phyloP scores from a whole-genome alignment of 2,329 filamentous ascomycete species.

The Paraphoma chrysanthemicola region DNA sequence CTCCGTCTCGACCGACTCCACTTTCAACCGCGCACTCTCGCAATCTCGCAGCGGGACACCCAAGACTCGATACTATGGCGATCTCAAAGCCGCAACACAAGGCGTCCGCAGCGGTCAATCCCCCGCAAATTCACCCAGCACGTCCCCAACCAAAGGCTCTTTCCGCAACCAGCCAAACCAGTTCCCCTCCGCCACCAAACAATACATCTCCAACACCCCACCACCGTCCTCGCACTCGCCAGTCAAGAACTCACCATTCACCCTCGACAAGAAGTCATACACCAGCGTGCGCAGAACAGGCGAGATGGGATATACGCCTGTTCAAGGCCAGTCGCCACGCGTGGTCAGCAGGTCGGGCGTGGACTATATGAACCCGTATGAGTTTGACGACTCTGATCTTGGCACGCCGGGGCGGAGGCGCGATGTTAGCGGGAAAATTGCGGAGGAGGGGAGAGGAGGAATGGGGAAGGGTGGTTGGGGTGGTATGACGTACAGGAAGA shows the following conservation, averaged over 20 bases:
- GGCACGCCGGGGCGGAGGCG: conserved; percentile 35
- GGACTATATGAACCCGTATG: conserved; percentile 51
- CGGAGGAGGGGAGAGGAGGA: conserved; percentile 69
- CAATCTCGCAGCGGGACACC: conserved; percentile 42
- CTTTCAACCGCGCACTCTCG: conserved; percentile 38
- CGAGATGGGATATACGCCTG: conserved; percentile 36
- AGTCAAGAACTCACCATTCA: conserved; percentile 34
- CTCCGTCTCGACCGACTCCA: conserved; percentile 37
- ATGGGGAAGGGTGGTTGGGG: conserved; percentile 30
- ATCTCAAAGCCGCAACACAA: conserved; percentile 52
- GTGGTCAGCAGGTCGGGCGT: conserved; percentile 57
- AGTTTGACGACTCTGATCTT: conserved; percentile 40
- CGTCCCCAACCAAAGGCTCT: conserved; percentile 31
- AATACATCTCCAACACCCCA: conserved; percentile 38
- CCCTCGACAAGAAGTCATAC: conserved; percentile 41
- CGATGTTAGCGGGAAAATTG: conserved; percentile 76
- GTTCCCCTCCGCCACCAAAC: conserved; percentile 36
- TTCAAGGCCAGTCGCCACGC: conserved; percentile 46
- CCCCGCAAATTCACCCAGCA: conserved; percentile 27
- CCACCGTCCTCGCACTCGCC: conserved; percentile 12
- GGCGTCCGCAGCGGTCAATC: conserved; percentile 42
- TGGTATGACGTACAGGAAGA: conserved; percentile 48
- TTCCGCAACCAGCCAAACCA: conserved; percentile 25
- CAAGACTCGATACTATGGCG: conserved; percentile 55
- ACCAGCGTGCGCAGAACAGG: conserved; percentile 41